These are phyloP conservation scores for Rhizopogon sp. DNA, from an alignment of 768 basidiomycete species.

Conservation along the genomic window DNA sequence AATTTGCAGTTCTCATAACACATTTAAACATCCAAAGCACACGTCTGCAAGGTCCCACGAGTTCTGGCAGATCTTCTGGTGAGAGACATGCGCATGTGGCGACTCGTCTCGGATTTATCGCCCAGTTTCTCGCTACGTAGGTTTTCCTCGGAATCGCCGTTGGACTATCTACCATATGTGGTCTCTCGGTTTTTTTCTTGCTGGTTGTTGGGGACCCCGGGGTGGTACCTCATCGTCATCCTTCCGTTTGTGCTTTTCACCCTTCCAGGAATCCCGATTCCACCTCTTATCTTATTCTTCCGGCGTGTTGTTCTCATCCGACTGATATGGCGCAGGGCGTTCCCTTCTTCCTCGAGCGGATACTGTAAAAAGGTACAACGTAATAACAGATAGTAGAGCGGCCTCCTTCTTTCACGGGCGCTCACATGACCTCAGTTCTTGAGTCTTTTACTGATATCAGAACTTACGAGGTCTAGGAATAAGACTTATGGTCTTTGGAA, in stretches of 20 bases:
- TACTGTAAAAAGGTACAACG: constrained; percentile 14
- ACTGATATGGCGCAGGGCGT: not conserved
- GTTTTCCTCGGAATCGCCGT: not conserved
- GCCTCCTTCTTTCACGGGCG: not conserved
- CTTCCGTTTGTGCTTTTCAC: constrained; percentile 11
- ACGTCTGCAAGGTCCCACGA: not conserved
- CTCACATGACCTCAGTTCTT: constrained; percentile 31
- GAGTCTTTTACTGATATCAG: constrained; percentile 10
- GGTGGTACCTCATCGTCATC: not conserved
- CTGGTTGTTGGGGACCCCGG: no score
- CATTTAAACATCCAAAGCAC: not conserved
- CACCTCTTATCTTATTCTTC: not conserved
- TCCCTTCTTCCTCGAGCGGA: constrained; percentile 15
- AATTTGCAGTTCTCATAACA: not conserved
- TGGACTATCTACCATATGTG: not conserved
- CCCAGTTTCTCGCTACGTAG: not conserved
- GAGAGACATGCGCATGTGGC: not conserved
- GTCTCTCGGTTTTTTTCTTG: not conserved
- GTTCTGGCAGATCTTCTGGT: not conserved
- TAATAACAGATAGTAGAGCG: not conserved
- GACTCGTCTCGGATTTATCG: not conserved
- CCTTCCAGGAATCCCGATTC: not conserved
- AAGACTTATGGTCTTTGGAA: constrained; percentile 24
- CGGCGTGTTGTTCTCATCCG: constrained; percentile 3
- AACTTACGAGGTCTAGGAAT: not conserved